Base-by-base conservation (phyloP, 2,329 filamentous ascomycete species). In the Harringtonia aguacate region DNA sequence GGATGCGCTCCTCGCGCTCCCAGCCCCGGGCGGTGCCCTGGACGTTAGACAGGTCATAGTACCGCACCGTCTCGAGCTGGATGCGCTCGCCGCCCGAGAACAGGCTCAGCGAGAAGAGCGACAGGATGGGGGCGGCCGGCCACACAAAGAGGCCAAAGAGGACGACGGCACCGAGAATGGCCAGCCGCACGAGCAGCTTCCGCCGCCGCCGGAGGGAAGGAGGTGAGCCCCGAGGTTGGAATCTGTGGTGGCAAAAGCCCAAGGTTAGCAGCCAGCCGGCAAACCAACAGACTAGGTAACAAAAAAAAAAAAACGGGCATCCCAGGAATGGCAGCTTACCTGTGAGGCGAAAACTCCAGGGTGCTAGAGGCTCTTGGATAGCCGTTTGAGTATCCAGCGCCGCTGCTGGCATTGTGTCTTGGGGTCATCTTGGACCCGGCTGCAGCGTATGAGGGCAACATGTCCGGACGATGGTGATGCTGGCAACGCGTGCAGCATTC, bases 1-100 rank as follows among this genome's bases (percentile, higher is more conserved):
- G 72, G 53, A 98, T 95, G 51, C 92, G 80, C 67, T 98, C 92
- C 61, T 94, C 92, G 47, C 88, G 77, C 64, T 97, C 90, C 92
- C 92, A 98, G 7, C 92, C 94, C 52, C 85, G 81, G 42, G 86
- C 86, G 8, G 88, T 92, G 37, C 92, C 92, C 60, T 92, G 84
- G 7, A 94, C 87, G 60, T 92, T 86, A 52, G 83, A 84, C 50
- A 98, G 72, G 61, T 98, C 92, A 65, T 97, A 97, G 66, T 98
- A 97, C 61, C 90, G 86, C 48, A 98, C 86, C 1, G 90, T 97
- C 61, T 97, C 87, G 46, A 97, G 78, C 57, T 94, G 81, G 50
- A 86, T 76, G 52, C 85, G 81, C 42, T 82, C 79, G 42, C 69
- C 67, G 20, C 73, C 68, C 33, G 79, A 79, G 41, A 89, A 67